phyloP scores from a whole-genome alignment of 805 yeast species.

The Wickerhamiella lipophila region DNA sequence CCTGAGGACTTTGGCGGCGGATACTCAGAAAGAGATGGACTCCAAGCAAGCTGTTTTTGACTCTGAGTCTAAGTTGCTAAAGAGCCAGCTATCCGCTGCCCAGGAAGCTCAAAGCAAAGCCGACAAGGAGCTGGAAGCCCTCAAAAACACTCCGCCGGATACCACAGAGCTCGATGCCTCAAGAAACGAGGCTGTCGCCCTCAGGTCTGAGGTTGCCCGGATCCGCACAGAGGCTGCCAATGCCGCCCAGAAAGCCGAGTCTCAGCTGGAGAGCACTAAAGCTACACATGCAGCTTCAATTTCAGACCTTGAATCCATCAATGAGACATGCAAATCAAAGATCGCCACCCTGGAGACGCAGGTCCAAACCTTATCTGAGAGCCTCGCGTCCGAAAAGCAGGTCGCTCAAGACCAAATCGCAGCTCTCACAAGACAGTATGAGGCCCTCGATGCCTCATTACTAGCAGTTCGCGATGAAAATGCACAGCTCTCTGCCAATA shows the following conservation, averaged over 20 bases:
- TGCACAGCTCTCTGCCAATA: not conserved
- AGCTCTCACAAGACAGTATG: not conserved
- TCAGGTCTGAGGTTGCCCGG: constrained; percentile 2
- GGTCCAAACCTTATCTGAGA: not conserved
- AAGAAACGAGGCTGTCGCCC: constrained; percentile 14
- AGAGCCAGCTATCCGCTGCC: not conserved
- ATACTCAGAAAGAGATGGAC: not conserved
- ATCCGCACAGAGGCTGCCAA: not conserved
- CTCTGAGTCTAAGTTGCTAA: not conserved
- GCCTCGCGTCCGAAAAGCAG: not conserved
- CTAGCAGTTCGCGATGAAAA: not conserved
- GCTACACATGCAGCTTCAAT: not conserved
- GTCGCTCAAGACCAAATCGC: not conserved
- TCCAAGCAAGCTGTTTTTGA: not conserved
- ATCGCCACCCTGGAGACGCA: not conserved
- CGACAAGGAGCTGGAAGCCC: not conserved
- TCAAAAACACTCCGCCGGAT: constrained; percentile 7
- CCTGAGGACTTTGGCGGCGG: constrained; percentile 19
- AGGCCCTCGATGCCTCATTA: not conserved
- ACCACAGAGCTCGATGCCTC: constrained; percentile 3
- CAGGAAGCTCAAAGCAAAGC: not conserved
- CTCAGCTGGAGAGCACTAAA: not conserved
- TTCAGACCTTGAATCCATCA: not conserved
- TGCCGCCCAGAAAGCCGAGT: not conserved
- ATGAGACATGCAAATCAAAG: not conserved